phyloP scores from a whole-genome alignment of 345 rosid species.

The Arabis hirsuta region DNA sequence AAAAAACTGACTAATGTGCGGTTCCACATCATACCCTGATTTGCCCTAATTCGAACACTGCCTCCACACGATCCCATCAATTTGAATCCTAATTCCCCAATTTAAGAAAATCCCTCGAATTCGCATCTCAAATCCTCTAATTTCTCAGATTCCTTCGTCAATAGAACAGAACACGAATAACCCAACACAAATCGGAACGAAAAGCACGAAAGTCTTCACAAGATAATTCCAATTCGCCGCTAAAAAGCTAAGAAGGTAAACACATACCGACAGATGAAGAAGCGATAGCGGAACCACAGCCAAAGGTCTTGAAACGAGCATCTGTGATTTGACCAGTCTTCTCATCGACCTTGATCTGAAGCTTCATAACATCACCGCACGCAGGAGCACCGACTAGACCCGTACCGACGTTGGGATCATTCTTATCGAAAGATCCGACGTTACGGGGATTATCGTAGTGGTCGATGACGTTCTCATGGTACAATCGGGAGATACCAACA shows the following conservation, averaged over 20 bases:
- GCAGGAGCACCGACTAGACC: constrained; percentile 99
- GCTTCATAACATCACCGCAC: constrained; percentile 99
- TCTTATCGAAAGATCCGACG: constrained; percentile 96
- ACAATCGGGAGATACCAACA: constrained; percentile 51
- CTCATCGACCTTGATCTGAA: constrained; percentile 92
- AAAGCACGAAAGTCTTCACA: not conserved
- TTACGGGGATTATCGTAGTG: constrained; percentile 96
- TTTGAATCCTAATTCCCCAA: not conserved
- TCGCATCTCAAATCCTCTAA: not conserved
- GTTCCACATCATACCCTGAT: not conserved
- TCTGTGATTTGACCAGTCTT: constrained; percentile 79
- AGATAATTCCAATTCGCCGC: not conserved
- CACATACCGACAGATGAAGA: constrained; percentile 93
- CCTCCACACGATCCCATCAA: constrained; percentile 2
- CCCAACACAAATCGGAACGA: not conserved
- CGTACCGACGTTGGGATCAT: constrained; percentile 80
- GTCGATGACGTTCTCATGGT: constrained; percentile 94
- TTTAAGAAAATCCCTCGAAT: not conserved
- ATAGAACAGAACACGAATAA: not conserved
- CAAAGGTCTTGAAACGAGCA: constrained; percentile 97
- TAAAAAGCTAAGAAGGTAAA: not conserved
- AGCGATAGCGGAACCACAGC: constrained; percentile 98
- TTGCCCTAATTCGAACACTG: not conserved
- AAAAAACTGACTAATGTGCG: not conserved
- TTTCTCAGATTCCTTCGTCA: not conserved